These are phyloP conservation scores for Botrytis tulipae DNA, from an alignment of 2,329 filamentous ascomycete species.

Conservation along the genomic window DNA sequence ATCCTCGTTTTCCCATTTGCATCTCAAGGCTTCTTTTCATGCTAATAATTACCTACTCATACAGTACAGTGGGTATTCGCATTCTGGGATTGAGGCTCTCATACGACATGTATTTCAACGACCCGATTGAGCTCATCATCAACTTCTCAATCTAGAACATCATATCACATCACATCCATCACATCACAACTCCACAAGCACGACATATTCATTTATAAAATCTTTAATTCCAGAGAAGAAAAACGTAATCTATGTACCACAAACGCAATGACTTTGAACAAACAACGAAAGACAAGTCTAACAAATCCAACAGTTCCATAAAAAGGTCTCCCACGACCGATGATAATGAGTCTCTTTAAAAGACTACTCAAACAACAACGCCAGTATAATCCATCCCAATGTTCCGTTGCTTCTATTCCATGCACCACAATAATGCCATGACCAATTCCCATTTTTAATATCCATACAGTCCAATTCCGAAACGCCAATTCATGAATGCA, in stretches of 20 bases:
- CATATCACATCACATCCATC: not conserved
- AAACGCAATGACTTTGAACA: not conserved
- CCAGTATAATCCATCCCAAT: not conserved
- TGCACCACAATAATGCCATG: not conserved
- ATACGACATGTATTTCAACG: not conserved
- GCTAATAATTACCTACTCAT: not conserved
- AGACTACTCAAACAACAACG: not conserved
- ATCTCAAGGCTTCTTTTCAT: not conserved
- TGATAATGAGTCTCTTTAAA: not conserved
- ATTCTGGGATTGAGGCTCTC: not conserved
- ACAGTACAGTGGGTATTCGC: not conserved
- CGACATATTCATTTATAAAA: not conserved
- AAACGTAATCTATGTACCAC: not conserved
- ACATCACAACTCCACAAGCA: not conserved
- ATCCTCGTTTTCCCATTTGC: no score
- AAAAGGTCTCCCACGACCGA: not conserved
- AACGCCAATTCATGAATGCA: conserved; percentile 12
- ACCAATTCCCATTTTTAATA: not conserved
- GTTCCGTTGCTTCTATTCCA: not conserved
- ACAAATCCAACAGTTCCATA: not conserved
- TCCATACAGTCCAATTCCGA: conserved; percentile 4
- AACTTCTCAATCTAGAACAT: not conserved
- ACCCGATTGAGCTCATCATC: not conserved
- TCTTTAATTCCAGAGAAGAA: not conserved
- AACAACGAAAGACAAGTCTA: not conserved